These are phyloP conservation scores for Baorangia bicolor DNA, from an alignment of 768 basidiomycete species.

Conservation along the genomic window DNA sequence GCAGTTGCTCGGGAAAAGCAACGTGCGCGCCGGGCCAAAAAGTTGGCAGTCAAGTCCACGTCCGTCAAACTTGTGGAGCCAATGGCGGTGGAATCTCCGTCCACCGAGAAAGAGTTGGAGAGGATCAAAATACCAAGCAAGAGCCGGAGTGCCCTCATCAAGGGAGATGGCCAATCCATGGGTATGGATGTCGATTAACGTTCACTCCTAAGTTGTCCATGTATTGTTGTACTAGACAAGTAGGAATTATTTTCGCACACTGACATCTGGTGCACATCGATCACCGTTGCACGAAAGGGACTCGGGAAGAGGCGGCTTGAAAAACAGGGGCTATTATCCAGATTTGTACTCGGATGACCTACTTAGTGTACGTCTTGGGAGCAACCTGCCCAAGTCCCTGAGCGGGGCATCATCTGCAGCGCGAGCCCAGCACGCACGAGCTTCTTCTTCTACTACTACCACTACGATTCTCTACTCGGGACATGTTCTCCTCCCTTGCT, in stretches of 20 bases:
- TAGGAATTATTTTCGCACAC: background rate
- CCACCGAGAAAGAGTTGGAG: constrained; percentile 57
- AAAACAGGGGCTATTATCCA: constrained; percentile 22
- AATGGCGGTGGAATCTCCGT: constrained; percentile 41
- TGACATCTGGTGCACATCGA: background rate
- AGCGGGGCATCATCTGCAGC: constrained; percentile 4
- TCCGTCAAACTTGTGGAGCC: constrained; percentile 71
- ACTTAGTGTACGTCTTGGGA: background rate
- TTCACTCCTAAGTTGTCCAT: background rate
- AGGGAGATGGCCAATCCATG: constrained; percentile 86
- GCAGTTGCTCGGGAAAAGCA: constrained; percentile 76
- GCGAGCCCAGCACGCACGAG: background rate
- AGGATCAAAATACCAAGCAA: constrained; percentile 75
- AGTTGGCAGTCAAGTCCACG: constrained; percentile 47
- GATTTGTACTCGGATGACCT: constrained; percentile 14
- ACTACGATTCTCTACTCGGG: background rate
- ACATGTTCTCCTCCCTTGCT: constrained; percentile 15
- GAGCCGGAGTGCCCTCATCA: constrained; percentile 69
- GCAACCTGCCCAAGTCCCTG: background rate
- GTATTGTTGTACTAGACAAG: background rate
- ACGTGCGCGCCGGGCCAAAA: constrained; percentile 69
- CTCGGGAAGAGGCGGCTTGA: background rate
- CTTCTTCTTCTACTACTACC: background rate
- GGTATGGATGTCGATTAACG: constrained; percentile 81
- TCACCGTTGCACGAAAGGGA: background rate